Base-by-base conservation (phyloP, 2,329 filamentous ascomycete genomes). In the Colletotrichum destructivum region DNA sequence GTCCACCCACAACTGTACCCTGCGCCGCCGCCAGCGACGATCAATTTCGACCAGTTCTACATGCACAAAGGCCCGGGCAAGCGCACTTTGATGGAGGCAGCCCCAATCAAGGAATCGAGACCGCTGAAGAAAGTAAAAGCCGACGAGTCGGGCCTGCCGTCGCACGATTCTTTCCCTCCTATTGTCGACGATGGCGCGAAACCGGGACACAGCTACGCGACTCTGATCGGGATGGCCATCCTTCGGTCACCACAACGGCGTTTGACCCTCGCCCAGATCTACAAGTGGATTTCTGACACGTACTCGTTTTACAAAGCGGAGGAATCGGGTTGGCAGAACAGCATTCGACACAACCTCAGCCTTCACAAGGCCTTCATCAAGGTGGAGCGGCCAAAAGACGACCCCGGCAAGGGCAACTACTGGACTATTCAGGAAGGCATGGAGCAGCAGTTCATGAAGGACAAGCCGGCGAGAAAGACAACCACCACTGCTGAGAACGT, bases 271-370 rank as follows among this genome's bases (percentile, higher is more conserved):
- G 91, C 95, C 35, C 95, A 98, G 81, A 99, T 99, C 76, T 99
- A 98, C 88, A 98, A 97, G 80, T 99, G 96, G 96, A 98, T 99
- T 77, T 97, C 94, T n/a, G 94, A 97, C 80, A 95, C 92, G 21
- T 98, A 93, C 80, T 91, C 90, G 6, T 98, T 96, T 83, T 99
- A 98, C 85, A 92, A 90, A 76, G 89, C 91, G 54, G 89, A 92
- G 67, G 95, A 98, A 77, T 91, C 93, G 13, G 96, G 96, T 74
- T 99, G 96, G 96, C 96, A 98, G 83, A 99, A 99, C 82, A 98
- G 96, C 84, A 99, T 99, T 81, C 93, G 96, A 44, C 96, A 99
- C 83, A 99, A 99, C 77, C 90, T 99, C 44, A 98, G 95, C 79
- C 87, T 99, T 55, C 97, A 98, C 87, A 98, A 98, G 84, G 94